Conservation (phyloP, 331 rosid genomes). For the Erythrophleum ivorense region DNA sequence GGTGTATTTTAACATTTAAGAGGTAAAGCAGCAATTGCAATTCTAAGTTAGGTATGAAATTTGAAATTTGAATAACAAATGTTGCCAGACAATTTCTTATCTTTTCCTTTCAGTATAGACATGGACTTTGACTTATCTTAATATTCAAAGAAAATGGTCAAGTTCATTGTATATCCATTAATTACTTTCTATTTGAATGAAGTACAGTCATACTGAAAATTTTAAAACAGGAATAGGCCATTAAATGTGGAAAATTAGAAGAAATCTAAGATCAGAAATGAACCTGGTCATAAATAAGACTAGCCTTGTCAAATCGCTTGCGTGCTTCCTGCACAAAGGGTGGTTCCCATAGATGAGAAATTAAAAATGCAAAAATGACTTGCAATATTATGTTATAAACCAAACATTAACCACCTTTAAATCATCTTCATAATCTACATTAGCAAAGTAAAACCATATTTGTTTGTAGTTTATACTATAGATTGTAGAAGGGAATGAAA, state of each 20-base stretch:
- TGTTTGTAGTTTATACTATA: constrained; percentile 6
- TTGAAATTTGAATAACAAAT: neutral
- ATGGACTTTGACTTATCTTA: constrained; percentile 33
- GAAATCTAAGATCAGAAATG: constrained; percentile 32
- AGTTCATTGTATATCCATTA: constrained; percentile 18
- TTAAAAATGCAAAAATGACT: constrained; percentile 28
- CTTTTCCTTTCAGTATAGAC: neutral
- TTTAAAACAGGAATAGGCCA: constrained; percentile 28
- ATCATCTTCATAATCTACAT: constrained; percentile 30
- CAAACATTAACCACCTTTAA: constrained; percentile 17
- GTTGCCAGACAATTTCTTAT: neutral
- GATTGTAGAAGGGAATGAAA: neutral
- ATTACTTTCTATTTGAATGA: constrained; percentile 36
- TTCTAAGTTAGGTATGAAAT: neutral
- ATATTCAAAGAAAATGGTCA: constrained; percentile 18
- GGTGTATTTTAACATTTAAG: constrained; percentile 1
- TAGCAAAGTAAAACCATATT: constrained; percentile 33
- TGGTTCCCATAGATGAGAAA: constrained; percentile 46
- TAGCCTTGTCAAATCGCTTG: constrained; percentile 95
- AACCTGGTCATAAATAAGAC: constrained; percentile 98
- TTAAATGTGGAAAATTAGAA: constrained; percentile 24
- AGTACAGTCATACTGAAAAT: constrained; percentile 21
- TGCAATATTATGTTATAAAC: constrained; percentile 27
- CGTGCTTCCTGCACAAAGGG: constrained; percentile 90
- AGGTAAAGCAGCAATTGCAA: constrained; percentile 6